Evolutionary conservation across 352 stramenopile species (phyloP).

Genomic region (Aphanomyces cochlioides): DNA sequence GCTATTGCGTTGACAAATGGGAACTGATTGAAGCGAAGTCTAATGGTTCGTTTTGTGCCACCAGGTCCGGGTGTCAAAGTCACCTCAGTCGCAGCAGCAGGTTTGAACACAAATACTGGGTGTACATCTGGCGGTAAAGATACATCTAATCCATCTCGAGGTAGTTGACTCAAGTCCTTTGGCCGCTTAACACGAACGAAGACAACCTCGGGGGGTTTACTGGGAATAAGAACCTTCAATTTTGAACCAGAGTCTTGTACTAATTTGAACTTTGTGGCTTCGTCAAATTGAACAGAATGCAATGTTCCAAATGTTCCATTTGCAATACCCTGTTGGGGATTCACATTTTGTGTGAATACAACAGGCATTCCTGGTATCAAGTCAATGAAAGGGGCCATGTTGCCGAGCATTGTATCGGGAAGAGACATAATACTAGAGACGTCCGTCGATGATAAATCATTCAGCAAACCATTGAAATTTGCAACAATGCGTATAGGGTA

Average conservation of each 20-base stretch:
- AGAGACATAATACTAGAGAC: too few relatives aligned
- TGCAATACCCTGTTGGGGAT: too few relatives aligned
- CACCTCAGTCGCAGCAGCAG: not conserved
- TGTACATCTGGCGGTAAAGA: not conserved
- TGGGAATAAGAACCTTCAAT: conserved; percentile 6
- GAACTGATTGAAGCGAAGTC: not conserved
- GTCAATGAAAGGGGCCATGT: too few relatives aligned
- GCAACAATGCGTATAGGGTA: too few relatives aligned
- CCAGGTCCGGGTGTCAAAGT: not conserved
- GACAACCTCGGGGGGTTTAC: not conserved
- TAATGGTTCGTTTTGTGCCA: not conserved
- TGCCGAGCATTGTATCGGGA: too few relatives aligned
- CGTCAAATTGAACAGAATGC: conserved; percentile 1
- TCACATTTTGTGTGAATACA: too few relatives aligned
- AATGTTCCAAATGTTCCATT: too few relatives aligned
- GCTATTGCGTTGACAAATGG: conserved; percentile 13
- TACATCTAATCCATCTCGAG: not conserved
- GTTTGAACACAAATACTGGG: not conserved
- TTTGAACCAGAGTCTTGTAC: not conserved
- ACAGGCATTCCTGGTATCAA: too few relatives aligned
- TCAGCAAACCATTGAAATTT: too few relatives aligned
- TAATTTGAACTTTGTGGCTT: conserved; percentile 1
- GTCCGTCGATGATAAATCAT: too few relatives aligned
- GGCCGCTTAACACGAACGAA: conserved; percentile 4
- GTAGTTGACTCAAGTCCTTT: not conserved